phyloP scores from a whole-genome alignment of 2,329 filamentous ascomycete genomes.

The Akanthomyces lecanii region DNA sequence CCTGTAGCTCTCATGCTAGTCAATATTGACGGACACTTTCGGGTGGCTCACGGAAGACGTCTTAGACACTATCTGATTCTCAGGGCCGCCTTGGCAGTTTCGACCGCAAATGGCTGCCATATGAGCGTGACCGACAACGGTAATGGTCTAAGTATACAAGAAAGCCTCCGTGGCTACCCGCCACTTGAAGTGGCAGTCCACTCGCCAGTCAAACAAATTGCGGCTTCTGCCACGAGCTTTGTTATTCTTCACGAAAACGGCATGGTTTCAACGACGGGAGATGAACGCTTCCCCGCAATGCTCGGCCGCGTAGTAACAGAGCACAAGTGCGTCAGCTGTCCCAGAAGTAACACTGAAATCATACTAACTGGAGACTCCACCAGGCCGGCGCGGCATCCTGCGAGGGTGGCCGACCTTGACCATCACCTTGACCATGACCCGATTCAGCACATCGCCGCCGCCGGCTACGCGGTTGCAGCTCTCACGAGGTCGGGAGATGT shows the following conservation, averaged over 20 bases:
- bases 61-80: neutral
- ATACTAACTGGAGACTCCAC: neutral
- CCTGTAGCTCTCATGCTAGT: constrained; percentile 19
- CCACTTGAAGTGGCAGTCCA: too few relatives aligned
- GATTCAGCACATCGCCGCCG: constrained; percentile 50
- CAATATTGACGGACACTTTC: constrained; percentile 20
- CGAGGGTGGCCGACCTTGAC: constrained; percentile 44
- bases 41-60: constrained; percentile 21
- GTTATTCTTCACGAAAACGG: constrained; percentile 40
- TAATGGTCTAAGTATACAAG: too few relatives aligned
- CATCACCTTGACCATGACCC: constrained; percentile 42
- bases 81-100: neutral
- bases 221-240: constrained; percentile 48
- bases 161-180: too few relatives aligned
- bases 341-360: too few relatives aligned
- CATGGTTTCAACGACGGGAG: constrained; percentile 52
- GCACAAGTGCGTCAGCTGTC: constrained; percentile 29
- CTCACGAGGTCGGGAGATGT: constrained; percentile 54
- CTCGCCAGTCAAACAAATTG: constrained; percentile 35
- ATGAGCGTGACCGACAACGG: too few relatives aligned
- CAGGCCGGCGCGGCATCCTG: constrained; percentile 44
- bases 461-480: constrained; percentile 55
- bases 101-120: neutral
- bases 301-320: constrained; percentile 48
- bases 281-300: constrained; percentile 52